Percentiles rank a stretch among this genome's conserved stretches.
Conservation (phyloP, 768 basidiomycete species). For the Psilocybe azurescens region DNA sequence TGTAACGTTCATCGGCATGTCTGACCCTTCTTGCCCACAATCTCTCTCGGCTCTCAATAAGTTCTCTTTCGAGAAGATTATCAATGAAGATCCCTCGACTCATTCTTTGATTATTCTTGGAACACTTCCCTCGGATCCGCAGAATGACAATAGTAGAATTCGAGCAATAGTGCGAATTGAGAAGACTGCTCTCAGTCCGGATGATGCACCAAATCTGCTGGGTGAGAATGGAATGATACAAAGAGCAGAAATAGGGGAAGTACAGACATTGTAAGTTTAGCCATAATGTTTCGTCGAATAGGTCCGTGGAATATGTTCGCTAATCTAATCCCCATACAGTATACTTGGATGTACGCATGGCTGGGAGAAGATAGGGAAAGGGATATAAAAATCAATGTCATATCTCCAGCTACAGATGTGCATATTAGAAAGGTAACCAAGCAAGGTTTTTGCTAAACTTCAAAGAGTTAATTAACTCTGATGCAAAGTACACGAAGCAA, state of each 20-base stretch:
- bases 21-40: slow-evolving; percentile 36
- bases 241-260: slow-evolving; percentile 54
- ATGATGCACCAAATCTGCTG: slow-evolving; percentile 43
- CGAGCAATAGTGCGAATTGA: slow-evolving; percentile 79
- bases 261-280: slow-evolving; percentile 68
- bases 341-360: slow-evolving; percentile 83
- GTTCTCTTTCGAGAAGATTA: slow-evolving; percentile 60
- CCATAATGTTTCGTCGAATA: neutral
- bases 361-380: slow-evolving; percentile 46
- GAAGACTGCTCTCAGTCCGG: slow-evolving; percentile 68
- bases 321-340: slow-evolving; percentile 47
- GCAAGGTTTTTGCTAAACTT: neutral
- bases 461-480: neutral
- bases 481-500: slow-evolving; percentile 75
- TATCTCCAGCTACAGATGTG: slow-evolving; percentile 88
- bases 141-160: slow-evolving; percentile 24
- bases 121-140: slow-evolving; percentile 44
- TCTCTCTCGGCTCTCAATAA: slow-evolving; percentile 42
- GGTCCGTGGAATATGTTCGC: neutral
- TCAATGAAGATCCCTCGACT: slow-evolving; percentile 68
- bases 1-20: slow-evolving; percentile 28
- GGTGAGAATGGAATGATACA: slow-evolving; percentile 42
- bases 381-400: slow-evolving; percentile 84
- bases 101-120: slow-evolving; percentile 75
- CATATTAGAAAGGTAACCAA: slow-evolving; percentile 79